Conservation (phyloP, 192 early-diverging fungal species). For the Podila clonocystis region DNA sequence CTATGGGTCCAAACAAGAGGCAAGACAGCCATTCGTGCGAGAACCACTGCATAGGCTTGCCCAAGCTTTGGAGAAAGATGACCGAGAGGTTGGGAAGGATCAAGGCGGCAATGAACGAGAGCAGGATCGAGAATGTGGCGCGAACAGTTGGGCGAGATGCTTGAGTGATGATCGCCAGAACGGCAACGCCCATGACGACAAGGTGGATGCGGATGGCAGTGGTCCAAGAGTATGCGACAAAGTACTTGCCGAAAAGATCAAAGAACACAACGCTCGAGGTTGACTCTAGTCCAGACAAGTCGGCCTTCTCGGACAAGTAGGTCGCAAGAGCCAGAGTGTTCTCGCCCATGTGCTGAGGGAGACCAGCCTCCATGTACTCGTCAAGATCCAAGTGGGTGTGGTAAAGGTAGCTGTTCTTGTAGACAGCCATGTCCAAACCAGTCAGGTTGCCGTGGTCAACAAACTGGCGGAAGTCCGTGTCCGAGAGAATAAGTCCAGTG, state of each 20-base stretch:
- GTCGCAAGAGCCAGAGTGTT: slow-evolving; percentile 68
- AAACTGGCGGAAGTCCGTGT: slow-evolving; percentile 84
- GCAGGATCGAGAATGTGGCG: slow-evolving; percentile 39
- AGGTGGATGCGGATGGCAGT: slow-evolving; percentile 63
- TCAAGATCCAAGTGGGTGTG: slow-evolving; percentile 77
- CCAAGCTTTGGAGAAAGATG: slow-evolving; percentile 30
- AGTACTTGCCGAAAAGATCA: slow-evolving; percentile 69
- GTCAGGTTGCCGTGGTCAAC: slow-evolving; percentile 73
- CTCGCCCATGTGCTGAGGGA: slow-evolving; percentile 79
- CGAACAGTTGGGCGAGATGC: slow-evolving; percentile 41
- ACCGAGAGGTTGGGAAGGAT: slow-evolving; percentile 41
- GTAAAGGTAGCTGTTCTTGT: slow-evolving; percentile 76
- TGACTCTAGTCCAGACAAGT: slow-evolving; percentile 58
- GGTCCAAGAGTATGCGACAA: slow-evolving; percentile 68
- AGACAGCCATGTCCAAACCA: slow-evolving; percentile 78
- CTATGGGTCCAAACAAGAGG: slow-evolving; percentile 61
- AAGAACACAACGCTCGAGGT: slow-evolving; percentile 69
- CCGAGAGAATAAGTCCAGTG: slow-evolving; percentile 72
- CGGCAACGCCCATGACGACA: slow-evolving; percentile 28
- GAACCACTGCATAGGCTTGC: slow-evolving; percentile 72
- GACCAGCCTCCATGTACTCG: slow-evolving; percentile 66
- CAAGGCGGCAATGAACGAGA: slow-evolving; percentile 46
- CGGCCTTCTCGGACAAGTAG: slow-evolving; percentile 62
- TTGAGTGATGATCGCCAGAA: slow-evolving; percentile 19
- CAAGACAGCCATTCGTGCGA: slow-evolving; percentile 65